phyloP scores from a whole-genome alignment of 2,329 filamentous ascomycete species.

The Colletotrichum endophyticum region DNA sequence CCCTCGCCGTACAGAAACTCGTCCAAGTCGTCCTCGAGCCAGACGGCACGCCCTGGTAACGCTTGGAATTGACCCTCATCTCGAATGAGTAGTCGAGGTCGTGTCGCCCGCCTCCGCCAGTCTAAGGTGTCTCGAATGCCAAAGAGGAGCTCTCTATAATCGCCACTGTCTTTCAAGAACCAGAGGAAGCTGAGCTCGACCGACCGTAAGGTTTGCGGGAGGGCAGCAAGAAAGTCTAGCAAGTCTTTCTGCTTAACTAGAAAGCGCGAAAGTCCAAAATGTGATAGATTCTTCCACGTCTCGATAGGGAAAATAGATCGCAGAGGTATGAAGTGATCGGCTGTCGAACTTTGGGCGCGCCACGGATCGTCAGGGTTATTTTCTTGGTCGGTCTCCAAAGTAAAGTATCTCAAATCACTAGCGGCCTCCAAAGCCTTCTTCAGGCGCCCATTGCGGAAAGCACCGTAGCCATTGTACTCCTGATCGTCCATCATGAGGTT shows the following conservation, averaged over 20 bases:
- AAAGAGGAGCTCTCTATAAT: constrained; percentile 21
- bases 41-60: background rate
- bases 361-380: background rate
- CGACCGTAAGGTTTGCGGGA: constrained; percentile 32
- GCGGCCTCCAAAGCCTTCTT: constrained; percentile 17
- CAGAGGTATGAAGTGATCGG: constrained; percentile 24
- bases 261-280: constrained; percentile 34
- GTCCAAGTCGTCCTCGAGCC: constrained; percentile 10
- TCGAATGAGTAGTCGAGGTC: background rate
- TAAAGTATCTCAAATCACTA: constrained; percentile 26
- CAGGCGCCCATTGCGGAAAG: constrained; percentile 22
- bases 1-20: constrained; percentile 28
- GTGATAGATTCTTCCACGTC: constrained; percentile 29
- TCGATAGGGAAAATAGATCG: constrained; percentile 32
- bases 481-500: constrained; percentile 21
- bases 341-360: background rate
- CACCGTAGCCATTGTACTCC: constrained; percentile 1
- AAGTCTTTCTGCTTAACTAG: constrained; percentile 29
- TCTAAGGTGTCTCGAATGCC: constrained; percentile 24
- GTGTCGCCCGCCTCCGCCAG: constrained; percentile 17
- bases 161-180: constrained; percentile 24
- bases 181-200: constrained; percentile 37
- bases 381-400: constrained; percentile 22
- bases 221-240: constrained; percentile 27
- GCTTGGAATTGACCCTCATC: background rate